Base-by-base conservation (phyloP, 2,329 filamentous ascomycete species). In the Fusarium praegraminearum region DNA sequence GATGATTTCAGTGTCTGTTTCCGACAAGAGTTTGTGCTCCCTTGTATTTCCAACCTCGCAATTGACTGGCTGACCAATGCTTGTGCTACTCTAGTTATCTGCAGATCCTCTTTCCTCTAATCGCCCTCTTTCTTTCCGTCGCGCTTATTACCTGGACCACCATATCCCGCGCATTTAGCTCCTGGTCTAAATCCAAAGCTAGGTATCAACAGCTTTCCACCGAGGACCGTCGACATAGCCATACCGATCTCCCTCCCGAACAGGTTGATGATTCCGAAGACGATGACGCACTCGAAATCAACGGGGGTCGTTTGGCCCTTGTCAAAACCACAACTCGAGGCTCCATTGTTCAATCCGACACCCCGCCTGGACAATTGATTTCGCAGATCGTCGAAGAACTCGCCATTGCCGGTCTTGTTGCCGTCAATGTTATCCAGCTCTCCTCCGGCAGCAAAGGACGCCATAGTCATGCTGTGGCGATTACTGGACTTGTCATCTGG, bases 71-170 rank as follows among this genome's bases (percentile, higher is more conserved):
- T 64, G 33, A 64, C 62, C 24, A 44, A 56, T 55, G 64, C 38
- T 51, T 62, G 47, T 44, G 6, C 33, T 33, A 46, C 50, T 59
- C 15, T 55, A 81, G 80, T 59, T 81, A 79, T 59, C 78, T 81
- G 45, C 90, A 93, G 80, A 89, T 93, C 65, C 83, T 97, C 47
- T 85, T 98, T 57, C 96, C 96, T 57, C 83, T 96, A 65, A 81
- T 90, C 65, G 84, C 91, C 61, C 88, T 94, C 79, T 86, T 81
- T 67, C 73, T 91, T 28, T 98, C 96, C 9, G 78, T 94, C 70
- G 77, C 92, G 54, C 84, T 89, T 72, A 86, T 97, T 59, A 72
- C 86, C 62, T 77, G 86, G 72, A 88, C 90, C 76, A 82, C 86
- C 72, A 78, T 89, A 69, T 82, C 84, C 63, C 86, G 85, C 60